Conservation (phyloP, 2,329 filamentous ascomycete species). For the Mycocentrospora acerina region DNA sequence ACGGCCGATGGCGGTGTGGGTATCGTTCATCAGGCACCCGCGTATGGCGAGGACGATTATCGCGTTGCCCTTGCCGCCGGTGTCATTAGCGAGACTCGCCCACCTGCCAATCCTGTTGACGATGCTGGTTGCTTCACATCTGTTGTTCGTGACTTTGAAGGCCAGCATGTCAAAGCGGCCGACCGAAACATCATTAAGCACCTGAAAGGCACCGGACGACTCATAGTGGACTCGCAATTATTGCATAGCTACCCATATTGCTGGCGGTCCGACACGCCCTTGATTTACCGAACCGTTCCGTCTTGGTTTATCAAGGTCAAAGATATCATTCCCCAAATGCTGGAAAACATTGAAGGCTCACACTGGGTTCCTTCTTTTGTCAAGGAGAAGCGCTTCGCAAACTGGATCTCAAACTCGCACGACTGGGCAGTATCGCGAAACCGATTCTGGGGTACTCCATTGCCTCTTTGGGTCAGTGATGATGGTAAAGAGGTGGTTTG, state of each 20-base stretch:
- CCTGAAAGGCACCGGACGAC: constrained; percentile 72
- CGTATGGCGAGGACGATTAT: constrained; percentile 97
- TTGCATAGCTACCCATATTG: constrained; percentile 94
- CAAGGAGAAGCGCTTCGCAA: constrained; percentile 87
- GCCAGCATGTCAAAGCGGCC: constrained; percentile 86
- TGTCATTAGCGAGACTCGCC: constrained; percentile 72
- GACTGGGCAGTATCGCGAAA: constrained; percentile 97
- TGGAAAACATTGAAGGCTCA: constrained; percentile 84
- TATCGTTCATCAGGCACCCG: constrained; percentile 90
- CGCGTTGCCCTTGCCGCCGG: constrained; percentile 74
- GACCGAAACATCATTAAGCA: constrained; percentile 93
- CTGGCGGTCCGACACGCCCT: constrained; percentile 88
- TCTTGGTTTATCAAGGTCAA: constrained; percentile 94
- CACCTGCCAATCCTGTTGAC: constrained; percentile 90
- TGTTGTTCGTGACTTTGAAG: constrained; percentile 77
- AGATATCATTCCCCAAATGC: constrained; percentile 80
- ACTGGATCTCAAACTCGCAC: constrained; percentile 86
- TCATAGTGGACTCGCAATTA: constrained; percentile 84
- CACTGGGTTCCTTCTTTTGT: constrained; percentile 92
- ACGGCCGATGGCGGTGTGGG: constrained; percentile 88
- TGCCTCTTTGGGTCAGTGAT: constrained; percentile 89
- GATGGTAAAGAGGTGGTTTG: constrained; percentile 86
- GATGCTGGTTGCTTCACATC: constrained; percentile 77
- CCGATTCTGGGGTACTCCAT: constrained; percentile 92
- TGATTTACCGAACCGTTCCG: constrained; percentile 89